Evolutionary conservation across 352 stramenopile species (phyloP).

Genomic region (Albugo candida): DNA sequence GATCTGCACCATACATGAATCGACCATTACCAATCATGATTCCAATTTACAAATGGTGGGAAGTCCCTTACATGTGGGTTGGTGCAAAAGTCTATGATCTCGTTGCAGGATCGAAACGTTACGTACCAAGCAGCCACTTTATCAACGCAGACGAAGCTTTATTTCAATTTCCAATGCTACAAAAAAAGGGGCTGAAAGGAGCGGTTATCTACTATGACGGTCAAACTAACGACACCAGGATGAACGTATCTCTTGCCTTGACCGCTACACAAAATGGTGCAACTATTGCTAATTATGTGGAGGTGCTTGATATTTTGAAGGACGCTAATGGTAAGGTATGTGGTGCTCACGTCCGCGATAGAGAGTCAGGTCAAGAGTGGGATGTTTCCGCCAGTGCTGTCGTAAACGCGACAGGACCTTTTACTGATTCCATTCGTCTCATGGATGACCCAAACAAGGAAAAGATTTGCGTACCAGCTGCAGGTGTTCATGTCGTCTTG

Average conservation of each 20-base stretch:
- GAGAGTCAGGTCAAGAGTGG: slow-evolving; percentile 77
- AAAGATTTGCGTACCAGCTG: slow-evolving; percentile 85
- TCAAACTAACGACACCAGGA: slow-evolving; percentile 90
- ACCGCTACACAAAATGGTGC: slow-evolving; percentile 88
- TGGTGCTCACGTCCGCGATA: slow-evolving; percentile 80
- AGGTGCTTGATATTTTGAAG: slow-evolving; percentile 75
- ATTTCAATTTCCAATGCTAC: slow-evolving; percentile 90
- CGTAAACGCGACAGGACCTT: slow-evolving; percentile 90
- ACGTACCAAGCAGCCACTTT: slow-evolving; percentile 78
- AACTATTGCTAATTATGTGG: slow-evolving; percentile 81
- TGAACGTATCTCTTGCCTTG: slow-evolving; percentile 87
- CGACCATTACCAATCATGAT: slow-evolving; percentile 90
- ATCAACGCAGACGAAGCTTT: slow-evolving; percentile 82
- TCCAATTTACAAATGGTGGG: slow-evolving; percentile 89
- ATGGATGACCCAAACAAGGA: slow-evolving; percentile 83
- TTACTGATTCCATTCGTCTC: slow-evolving; percentile 77
- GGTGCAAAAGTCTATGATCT: slow-evolving; percentile 87
- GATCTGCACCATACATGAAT: slow-evolving; percentile 89
- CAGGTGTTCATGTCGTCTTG: slow-evolving; percentile 89
- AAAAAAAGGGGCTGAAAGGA: slow-evolving; percentile 81
- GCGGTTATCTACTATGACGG: slow-evolving; percentile 83
- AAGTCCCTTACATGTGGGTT: slow-evolving; percentile 88
- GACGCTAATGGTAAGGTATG: slow-evolving; percentile 66
- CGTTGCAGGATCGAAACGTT: slow-evolving; percentile 74
- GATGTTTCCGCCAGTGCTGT: slow-evolving; percentile 78